Evolutionary conservation across 179 eudicot genomes (phyloP), one percentile per base, ranked within the genome.

Genomic region (Heliamphora pulchella): DNA sequence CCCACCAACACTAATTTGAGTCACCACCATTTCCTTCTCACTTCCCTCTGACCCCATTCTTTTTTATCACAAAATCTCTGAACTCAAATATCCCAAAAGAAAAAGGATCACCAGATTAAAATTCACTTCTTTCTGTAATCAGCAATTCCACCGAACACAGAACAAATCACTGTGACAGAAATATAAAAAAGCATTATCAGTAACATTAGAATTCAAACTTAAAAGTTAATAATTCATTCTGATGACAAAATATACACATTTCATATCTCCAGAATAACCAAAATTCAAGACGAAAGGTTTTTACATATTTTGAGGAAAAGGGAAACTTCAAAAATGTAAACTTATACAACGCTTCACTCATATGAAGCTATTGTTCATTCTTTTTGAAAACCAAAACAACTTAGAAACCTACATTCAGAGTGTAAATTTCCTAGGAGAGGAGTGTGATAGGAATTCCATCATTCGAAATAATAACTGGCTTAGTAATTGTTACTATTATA

Each of bases 1-100:
- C 50, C 97, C 98, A 20, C 98, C 98, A 86, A 92, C 87, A 73
- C 98, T 86, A 58, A 95, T 81, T 71, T 95, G 98, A 3, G 95
- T 90, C 18, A 93, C 86, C 51, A 86, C 89, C 84, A 82, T 68
- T 54, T 86, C 85, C 76, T 67, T 87, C 77, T 86, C 91, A 78
- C 74, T 72, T 48, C 79, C 78, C 72, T 83, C 87, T 15, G 87
- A 85, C 47, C 66, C 95, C 98, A 95, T 94, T 80, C 63, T 77
- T 10, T 17, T 64, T 59, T 7, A 0, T 10, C 59, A 69, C 18
- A 77, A 65, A 80, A 70, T 58, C 20, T n/a, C 18, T 3, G 8
- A 22, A 59, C 14, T 46, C 44, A 48, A 43, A 11, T 75, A 44
- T 75, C 17, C 67, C 44, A 75, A 75, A 17, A 39, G 2, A 18